Evolutionary conservation across 805 yeast genomes (phyloP), one percentile per base, ranked within the genome.

Genomic region (Yarrowia sp.): DNA sequence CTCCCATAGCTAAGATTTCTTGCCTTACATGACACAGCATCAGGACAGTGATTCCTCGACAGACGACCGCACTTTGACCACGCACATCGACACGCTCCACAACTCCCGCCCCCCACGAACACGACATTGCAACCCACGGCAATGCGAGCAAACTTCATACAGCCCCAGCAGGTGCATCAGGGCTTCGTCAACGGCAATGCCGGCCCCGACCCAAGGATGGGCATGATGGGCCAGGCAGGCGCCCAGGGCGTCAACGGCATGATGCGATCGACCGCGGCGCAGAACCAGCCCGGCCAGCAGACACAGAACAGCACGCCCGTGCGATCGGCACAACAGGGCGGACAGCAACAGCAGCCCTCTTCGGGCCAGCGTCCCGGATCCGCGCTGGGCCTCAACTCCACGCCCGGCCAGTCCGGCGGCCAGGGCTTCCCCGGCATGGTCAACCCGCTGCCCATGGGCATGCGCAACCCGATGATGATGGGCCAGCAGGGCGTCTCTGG

Each of bases 81-180:
- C 29, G 24, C 33, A 42, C 51, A 29, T 16, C 36, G 29, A 22
- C 36, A 24, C 35, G 14, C 27, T 14, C 29, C 29, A 14, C 51
- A 19, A 14, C n/a, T 5, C 4, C 25, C 13, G 16, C n/a, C 31
- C 14, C 10, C 7, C 47, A 24, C 14, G 21, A 42, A 31, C 14
- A 12, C 16, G 51, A 25, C 51, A 27, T 19, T n/a, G 25, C 36
- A 31, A 47, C n/a, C 4, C 14, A 8, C 55, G 27, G 32, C 42
- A 24, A 51, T 51, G 58, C 58, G 58, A 33, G 58, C 58, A 51
- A 51, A 51, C 58, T 55, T 55, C 61, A 55, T 55, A 39, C 61
- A 38, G 46, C 61, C 61, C 47, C 61, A 55, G 35, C 47, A 39
- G 38, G 61, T 31, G 38, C 61, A 55, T 16, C 47, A 39, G 29